These are phyloP conservation scores for Botrytis paeoniae DNA, from an alignment of 2,329 filamentous ascomycete species.

Conservation along the genomic window DNA sequence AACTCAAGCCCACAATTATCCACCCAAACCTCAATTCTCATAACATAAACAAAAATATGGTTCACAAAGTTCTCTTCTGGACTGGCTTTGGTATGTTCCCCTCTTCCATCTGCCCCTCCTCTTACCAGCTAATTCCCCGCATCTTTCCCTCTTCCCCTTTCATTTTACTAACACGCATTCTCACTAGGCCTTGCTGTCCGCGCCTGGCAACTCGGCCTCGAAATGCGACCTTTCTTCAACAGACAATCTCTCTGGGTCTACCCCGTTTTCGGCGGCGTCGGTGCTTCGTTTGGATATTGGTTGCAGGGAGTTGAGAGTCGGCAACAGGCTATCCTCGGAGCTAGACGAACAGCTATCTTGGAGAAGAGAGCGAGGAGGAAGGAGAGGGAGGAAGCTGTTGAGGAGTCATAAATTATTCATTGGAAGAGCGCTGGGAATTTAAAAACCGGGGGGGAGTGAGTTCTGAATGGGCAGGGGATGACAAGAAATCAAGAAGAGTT, in stretches of 20 bases:
- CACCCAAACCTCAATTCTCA: not conserved
- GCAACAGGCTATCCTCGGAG: constrained; percentile 72
- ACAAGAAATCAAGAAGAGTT: not conserved
- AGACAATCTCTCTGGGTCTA: constrained; percentile 84
- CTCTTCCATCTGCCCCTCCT: constrained; percentile 20
- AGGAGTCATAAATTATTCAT: constrained; percentile 24
- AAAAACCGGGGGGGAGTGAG: not conserved
- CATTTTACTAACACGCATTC: not conserved
- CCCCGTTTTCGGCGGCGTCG: constrained; percentile 80
- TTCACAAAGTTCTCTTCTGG: constrained; percentile 71
- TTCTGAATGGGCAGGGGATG: not conserved
- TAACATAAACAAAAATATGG: constrained; percentile 31
- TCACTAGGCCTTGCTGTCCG: constrained; percentile 78
- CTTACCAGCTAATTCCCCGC: constrained; percentile 12
- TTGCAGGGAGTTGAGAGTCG: constrained; percentile 83
- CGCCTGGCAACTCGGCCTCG: constrained; percentile 95
- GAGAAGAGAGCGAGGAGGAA: constrained; percentile 85
- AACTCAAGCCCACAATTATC: not conserved
- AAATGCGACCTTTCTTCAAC: constrained; percentile 95
- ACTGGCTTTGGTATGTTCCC: constrained; percentile 77
- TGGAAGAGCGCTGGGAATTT: not conserved
- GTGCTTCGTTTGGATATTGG: constrained; percentile 96
- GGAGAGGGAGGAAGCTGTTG: constrained; percentile 56
- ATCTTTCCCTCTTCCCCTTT: not conserved
- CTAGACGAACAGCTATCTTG: constrained; percentile 75